Evolutionary conservation across 371 early-diverging fungal genomes (phyloP), one percentile per base, ranked within the genome.

Genomic region (Mortierella sp.): DNA sequence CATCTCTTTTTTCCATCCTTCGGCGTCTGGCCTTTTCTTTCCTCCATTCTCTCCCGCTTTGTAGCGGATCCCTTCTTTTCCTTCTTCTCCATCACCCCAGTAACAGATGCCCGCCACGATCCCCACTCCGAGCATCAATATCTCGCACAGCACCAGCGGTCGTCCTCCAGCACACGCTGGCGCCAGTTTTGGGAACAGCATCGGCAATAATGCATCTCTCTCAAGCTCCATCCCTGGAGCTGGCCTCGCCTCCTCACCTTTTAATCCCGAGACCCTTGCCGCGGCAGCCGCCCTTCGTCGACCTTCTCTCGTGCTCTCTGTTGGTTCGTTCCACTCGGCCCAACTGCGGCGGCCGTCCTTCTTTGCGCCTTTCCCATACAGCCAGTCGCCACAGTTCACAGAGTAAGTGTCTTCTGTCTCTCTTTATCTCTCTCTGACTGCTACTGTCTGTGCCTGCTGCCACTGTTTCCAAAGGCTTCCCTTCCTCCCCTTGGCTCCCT

Each of bases 301-400:
- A 53, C 79, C 79, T 11, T 77, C 79, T 5, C 68, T 77, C 16
- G 79, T 72, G 9, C 63, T 77, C 48, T 77, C 79, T 16, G 66
- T 65, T 26, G 79, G 79, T 44, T 77, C 79, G 57, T 77, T 77
- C 60, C 79, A 77, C 21, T 72, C 79, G 25, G 79, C 72, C 26
- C 79, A 77, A 53, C 69, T 77, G 28, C 64, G 79, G 44, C 60
- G 79, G 28, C 66, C 72, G 5, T 77, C 77, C 43, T 77, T 77
- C 66, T 77, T 77, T 46, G 77, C 72, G 1, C 77, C 77, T 1
- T 72, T 77, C 29, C 72, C 79, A 7, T 77, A 77, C 30, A 61
- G 68, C 45, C 72, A 72, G 66, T 77, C 79, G 0, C 79, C 79
- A 18, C 79, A 75, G 18, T 64, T 68, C 7, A 62, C 69, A 2